Conservation (phyloP, 768 basidiomycete genomes). For the Pulveroboletus sp. region DNA sequence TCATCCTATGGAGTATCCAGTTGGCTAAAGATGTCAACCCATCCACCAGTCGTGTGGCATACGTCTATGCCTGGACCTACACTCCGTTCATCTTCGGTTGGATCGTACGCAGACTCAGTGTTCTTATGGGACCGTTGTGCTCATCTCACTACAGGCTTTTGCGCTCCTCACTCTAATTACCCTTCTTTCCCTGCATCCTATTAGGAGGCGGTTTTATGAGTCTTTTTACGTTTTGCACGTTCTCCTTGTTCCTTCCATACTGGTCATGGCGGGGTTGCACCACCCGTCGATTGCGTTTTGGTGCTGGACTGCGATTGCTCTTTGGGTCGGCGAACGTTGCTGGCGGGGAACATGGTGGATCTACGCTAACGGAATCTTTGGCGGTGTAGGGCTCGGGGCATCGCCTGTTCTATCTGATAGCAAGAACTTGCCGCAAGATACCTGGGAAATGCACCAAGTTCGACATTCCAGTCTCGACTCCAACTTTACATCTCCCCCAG, state of each 20-base stretch:
- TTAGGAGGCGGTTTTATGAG: conserved; percentile 56
- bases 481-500: neutral
- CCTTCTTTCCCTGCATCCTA: conserved; percentile 44
- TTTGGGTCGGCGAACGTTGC: conserved; percentile 63
- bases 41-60: conserved; percentile 40
- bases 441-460: conserved; percentile 26
- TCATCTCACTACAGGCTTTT: conserved; percentile 45
- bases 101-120: conserved; percentile 38
- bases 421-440: conserved; percentile 7
- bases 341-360: conserved; percentile 55
- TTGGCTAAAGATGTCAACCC: conserved; percentile 47
- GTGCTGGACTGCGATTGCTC: conserved; percentile 57
- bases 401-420: neutral
- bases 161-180: conserved; percentile 50
- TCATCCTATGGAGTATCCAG: conserved; percentile 66
- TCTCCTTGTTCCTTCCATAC: conserved; percentile 55
- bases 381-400: conserved; percentile 13
- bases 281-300: conserved; percentile 64
- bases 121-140: conserved; percentile 2
- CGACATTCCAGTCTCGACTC: conserved; percentile 6
- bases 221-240: conserved; percentile 65
- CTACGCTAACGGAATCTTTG: conserved; percentile 54
- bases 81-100: conserved; percentile 60
- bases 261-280: conserved; percentile 61
- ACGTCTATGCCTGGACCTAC: conserved; percentile 54